Percentiles rank a stretch among this genome's conserved stretches.
Evolutionary conservation across 2,329 filamentous ascomycete genomes (phyloP).

Genomic region (Aspergillus pseudoviridinutans): DNA sequence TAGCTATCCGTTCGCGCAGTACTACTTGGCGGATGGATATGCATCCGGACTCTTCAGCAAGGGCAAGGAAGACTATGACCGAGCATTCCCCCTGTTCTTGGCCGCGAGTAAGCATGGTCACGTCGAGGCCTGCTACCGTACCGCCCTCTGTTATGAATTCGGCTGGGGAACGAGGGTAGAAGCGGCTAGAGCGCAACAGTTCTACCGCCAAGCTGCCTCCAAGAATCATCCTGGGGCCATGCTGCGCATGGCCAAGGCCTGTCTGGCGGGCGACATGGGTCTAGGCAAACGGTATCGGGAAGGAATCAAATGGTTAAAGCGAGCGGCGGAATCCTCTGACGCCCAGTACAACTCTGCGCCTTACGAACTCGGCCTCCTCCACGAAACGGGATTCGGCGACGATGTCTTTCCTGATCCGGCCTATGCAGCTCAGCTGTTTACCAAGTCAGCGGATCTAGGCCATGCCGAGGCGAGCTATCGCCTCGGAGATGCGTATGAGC

Average conservation of each 20-base stretch:
- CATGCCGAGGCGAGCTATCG: slow-evolving; percentile 81
- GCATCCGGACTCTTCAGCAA: slow-evolving; percentile 94
- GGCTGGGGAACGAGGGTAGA: slow-evolving; percentile 94
- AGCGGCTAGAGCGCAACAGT: slow-evolving; percentile 87
- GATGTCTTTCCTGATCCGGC: slow-evolving; percentile 87
- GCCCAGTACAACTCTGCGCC: slow-evolving; percentile 87
- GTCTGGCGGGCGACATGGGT: slow-evolving; percentile 83
- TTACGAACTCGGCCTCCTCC: slow-evolving; percentile 82
- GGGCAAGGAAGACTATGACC: slow-evolving; percentile 84
- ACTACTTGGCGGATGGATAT: slow-evolving; percentile 92
- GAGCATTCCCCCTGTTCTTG: slow-evolving; percentile 87
- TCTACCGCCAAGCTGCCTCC: slow-evolving; percentile 81
- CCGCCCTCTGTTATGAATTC: slow-evolving; percentile 94
- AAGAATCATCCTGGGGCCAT: slow-evolving; percentile 96
- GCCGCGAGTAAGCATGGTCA: slow-evolving; percentile 95
- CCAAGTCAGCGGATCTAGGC: slow-evolving; percentile 86
- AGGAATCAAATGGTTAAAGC: slow-evolving; percentile 93
- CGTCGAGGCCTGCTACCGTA: slow-evolving; percentile 90
- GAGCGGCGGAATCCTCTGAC: slow-evolving; percentile 85
- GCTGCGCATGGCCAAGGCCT: slow-evolving; percentile 85
- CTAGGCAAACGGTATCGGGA: slow-evolving; percentile 79
- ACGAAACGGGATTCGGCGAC: slow-evolving; percentile 89
- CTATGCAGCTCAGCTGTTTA: slow-evolving; percentile 91
- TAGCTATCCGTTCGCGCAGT: slow-evolving; percentile 95
- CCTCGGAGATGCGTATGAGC: slow-evolving; percentile 95